Evolutionary conservation across 2,329 filamentous ascomycete species (phyloP), one percentile per base, ranked within the genome.

Genomic region (Pseudogymnoascus sp.): DNA sequence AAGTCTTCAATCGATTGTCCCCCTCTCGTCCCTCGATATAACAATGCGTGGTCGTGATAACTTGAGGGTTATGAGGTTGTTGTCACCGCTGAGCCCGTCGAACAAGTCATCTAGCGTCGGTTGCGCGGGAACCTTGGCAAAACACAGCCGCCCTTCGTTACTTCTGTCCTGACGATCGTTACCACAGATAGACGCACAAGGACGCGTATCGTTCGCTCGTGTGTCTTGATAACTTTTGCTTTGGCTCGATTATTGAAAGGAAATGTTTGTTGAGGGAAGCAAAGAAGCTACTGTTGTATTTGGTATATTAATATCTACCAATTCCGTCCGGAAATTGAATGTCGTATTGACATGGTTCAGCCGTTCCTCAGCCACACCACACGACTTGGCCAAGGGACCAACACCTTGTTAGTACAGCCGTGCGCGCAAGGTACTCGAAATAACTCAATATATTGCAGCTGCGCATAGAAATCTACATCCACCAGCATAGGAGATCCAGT

Each of bases 81-180:
- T 57, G 51, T 57, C 28, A 57, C 28, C 28, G 28, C 51, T 34
- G 51, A 36, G 51, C 4, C 28, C 28, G 6, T 57, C 51, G 28
- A 57, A 57, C 51, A 57, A 57, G 51, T 57, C 51, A 36, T 57
- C 51, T 57, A 57, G 51, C 51, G 51, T 57, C 51, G 51, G 51
- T 57, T 57, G 51, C 28, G 28, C 51, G 51, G 51, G 51, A 57
- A 57, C 51, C 51, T 57, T 57, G 51, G 51, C 51, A 57, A 57
- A 57, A 57, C 51, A 57, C 51, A 57, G 51, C 51, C 51, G 28
- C 28, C 51, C 51, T 57, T 57, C 28, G 51, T 57, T 57, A 57
- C 51, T 57, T 36, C 51, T 57, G 51, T 34, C 51, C 51, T 57
- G 51, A 57, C 51, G 51, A 57, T 57, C 51, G 51, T 57, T 57